phyloP scores from a whole-genome alignment of 768 basidiomycete species.

The Agaricus sinodeliciosus region DNA sequence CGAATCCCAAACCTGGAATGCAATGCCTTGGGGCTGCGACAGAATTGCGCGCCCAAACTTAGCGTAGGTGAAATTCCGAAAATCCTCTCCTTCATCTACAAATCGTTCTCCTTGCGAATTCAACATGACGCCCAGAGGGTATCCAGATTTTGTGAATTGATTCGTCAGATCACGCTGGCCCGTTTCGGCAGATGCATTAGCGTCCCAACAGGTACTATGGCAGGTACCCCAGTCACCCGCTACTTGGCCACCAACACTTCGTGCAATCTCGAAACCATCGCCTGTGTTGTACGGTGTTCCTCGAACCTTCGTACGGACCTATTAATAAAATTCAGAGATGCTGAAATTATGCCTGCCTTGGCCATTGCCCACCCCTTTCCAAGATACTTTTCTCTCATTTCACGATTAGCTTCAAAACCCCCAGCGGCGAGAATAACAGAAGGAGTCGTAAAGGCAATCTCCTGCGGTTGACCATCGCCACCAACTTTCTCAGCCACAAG shows the following conservation, averaged over 20 bases:
- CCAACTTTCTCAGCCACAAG: conserved; percentile 36
- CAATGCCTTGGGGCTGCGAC: conserved; percentile 48
- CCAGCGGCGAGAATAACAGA: conserved; percentile 60
- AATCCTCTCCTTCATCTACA: conserved; percentile 69
- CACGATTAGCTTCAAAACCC: conserved; percentile 55
- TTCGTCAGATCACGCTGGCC: conserved; percentile 59
- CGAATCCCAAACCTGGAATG: conserved; percentile 62
- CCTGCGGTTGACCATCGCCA: conserved; percentile 31
- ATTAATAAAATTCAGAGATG: not conserved
- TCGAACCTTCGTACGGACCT: conserved; percentile 37
- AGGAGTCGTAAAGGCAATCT: conserved; percentile 28
- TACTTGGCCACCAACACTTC: conserved; percentile 43
- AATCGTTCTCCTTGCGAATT: conserved; percentile 53
- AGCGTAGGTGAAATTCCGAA: conserved; percentile 68
- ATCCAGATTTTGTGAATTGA: conserved; percentile 69
- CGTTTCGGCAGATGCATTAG: conserved; percentile 41
- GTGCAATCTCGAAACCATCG: conserved; percentile 53
- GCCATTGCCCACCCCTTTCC: conserved; percentile 56
- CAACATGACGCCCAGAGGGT: conserved; percentile 66
- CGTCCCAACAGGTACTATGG: conserved; percentile 70
- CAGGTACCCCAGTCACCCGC: conserved; percentile 66
- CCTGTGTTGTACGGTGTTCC: conserved; percentile 69
- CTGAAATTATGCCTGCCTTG: conserved; percentile 28
- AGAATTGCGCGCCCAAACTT: conserved; percentile 59
- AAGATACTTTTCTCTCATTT: conserved; percentile 45